Evolutionary conservation across 345 rosid species (phyloP).

Genomic region (Cardiospermum halicacabum): DNA sequence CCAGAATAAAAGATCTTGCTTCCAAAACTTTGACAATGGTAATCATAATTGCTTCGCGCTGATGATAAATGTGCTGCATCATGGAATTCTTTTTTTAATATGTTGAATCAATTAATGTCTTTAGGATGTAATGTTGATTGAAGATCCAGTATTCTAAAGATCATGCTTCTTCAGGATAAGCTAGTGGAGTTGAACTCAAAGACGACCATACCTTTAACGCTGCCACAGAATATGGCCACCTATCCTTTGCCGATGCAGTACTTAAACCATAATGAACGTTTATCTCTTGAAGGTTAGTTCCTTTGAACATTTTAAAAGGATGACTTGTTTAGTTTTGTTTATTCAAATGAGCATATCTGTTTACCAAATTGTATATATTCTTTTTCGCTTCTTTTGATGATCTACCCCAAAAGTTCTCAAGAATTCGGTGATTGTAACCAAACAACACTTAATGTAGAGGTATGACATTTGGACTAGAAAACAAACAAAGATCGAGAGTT

Average conservation of each 20-base stretch:
- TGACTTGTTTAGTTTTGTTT: neutral
- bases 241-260: conserved; percentile 47
- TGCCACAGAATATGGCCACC: conserved; percentile 41
- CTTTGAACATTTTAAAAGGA: neutral
- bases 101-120: conserved; percentile 30
- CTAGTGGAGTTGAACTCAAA: conserved; percentile 55
- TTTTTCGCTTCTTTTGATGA: neutral
- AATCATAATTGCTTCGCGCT: neutral
- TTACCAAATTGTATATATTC: neutral
- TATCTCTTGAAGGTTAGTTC: conserved; percentile 51
- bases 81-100: conserved; percentile 21
- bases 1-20: neutral
- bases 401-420: neutral
- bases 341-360: neutral
- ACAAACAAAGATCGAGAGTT: neutral
- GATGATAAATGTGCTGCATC: conserved; percentile 7
- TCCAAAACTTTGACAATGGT: neutral
- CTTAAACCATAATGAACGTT: conserved; percentile 35
- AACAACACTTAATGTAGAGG: neutral
- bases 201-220: conserved; percentile 38
- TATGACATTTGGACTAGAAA: neutral
- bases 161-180: conserved; percentile 63
- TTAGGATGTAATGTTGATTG: conserved; percentile 38
- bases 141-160: conserved; percentile 42
- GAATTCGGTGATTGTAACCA: neutral